These are phyloP conservation scores for Athelia sp. DNA, from an alignment of 1,284 basidiomycete species.

Conservation along the genomic window DNA sequence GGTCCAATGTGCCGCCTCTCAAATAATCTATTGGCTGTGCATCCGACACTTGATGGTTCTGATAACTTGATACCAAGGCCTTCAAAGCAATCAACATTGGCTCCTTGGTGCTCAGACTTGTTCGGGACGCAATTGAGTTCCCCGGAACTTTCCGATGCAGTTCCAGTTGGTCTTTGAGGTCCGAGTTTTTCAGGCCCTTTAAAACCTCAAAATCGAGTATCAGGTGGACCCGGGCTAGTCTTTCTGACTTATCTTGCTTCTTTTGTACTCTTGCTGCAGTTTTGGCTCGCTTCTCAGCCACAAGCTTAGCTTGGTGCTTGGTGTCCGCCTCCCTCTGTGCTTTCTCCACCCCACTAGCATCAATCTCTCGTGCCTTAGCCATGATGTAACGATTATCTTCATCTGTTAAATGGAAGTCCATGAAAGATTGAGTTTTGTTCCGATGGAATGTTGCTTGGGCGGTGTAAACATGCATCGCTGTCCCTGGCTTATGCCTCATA, in stretches of 20 bases:
- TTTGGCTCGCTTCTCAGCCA: not conserved
- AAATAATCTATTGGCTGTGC: not conserved
- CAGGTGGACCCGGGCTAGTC: not conserved
- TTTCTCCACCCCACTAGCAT: not conserved
- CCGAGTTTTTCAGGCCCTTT: not conserved
- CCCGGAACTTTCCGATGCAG: not conserved
- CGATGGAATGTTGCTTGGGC: slow-evolving; percentile 4
- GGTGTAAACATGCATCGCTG: not conserved
- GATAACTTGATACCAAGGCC: not conserved
- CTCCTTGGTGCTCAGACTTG: not conserved
- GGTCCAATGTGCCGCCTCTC: not conserved
- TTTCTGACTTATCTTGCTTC: not conserved
- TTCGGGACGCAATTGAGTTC: not conserved
- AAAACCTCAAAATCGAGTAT: not conserved
- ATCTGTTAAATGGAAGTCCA: not conserved
- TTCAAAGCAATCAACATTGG: not conserved
- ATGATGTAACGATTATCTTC: not conserved
- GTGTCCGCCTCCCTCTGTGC: not conserved
- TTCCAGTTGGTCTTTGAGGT: not conserved
- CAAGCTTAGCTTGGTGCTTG: not conserved
- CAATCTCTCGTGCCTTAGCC: not conserved
- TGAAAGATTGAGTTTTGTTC: slow-evolving; percentile 3
- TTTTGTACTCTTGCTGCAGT: not conserved
- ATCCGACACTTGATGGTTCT: not conserved
- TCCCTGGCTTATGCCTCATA: not conserved